These are phyloP conservation scores for Aspergillus awamori DNA, from an alignment of 2,329 filamentous ascomycete genomes.

Conservation along the genomic window DNA sequence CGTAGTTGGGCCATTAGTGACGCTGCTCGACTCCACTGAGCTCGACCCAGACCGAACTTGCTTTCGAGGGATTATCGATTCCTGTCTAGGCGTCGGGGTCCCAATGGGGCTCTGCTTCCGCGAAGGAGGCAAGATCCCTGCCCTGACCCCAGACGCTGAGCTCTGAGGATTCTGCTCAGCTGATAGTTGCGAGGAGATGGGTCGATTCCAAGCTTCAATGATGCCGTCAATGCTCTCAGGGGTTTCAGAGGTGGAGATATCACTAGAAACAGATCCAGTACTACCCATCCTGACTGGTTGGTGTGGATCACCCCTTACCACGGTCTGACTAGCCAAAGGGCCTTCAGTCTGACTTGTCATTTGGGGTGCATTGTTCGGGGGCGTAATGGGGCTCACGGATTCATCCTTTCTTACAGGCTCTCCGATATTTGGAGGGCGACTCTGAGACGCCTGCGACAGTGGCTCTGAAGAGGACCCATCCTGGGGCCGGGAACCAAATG, in stretches of 20 bases:
- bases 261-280: slow-evolving; percentile 30
- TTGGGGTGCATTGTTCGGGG: neutral
- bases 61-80: slow-evolving; percentile 7
- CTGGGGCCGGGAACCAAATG: slow-evolving; percentile 26
- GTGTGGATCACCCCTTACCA: slow-evolving; percentile 16
- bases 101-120: slow-evolving; percentile 19
- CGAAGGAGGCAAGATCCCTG: slow-evolving; percentile 14
- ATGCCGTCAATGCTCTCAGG: slow-evolving; percentile 48
- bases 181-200: slow-evolving; percentile 26
- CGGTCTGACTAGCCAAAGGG: slow-evolving; percentile 31
- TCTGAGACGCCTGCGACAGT: slow-evolving; percentile 17
- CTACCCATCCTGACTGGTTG: slow-evolving; percentile 34
- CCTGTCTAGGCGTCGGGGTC: slow-evolving; percentile 15
- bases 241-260: slow-evolving; percentile 29
- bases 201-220: slow-evolving; percentile 48
- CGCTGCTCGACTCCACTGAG: neutral
- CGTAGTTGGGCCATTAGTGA: slow-evolving; percentile 2
- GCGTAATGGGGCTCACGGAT: slow-evolving; percentile 10
- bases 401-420: slow-evolving; percentile 8
- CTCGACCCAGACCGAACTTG: neutral
- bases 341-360: slow-evolving; percentile 6
- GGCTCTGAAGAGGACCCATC: slow-evolving; percentile 9
- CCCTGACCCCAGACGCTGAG: slow-evolving; percentile 1
- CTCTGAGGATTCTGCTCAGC: slow-evolving; percentile 7
- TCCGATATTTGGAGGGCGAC: slow-evolving; percentile 15